Percentiles rank a stretch among this genome's conserved stretches.
phyloP scores from a whole-genome alignment of 164 flowering plant species.

The Umbellularia californica region DNA sequence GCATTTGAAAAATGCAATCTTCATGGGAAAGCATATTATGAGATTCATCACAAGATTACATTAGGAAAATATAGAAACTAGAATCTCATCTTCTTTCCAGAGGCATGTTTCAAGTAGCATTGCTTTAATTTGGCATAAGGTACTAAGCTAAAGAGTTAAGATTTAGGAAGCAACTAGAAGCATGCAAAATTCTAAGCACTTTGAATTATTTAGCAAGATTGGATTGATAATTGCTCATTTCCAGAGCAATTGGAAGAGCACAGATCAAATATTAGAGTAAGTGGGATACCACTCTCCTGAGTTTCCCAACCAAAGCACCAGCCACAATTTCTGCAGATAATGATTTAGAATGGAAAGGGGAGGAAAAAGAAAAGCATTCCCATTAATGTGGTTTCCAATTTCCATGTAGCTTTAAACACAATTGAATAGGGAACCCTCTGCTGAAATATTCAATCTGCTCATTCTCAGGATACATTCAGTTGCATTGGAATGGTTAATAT shows the following conservation, averaged over 20 bases:
- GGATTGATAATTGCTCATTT: neutral
- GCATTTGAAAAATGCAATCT: neutral
- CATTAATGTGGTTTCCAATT: neutral
- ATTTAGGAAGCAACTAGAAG: neutral
- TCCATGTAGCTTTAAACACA: neutral
- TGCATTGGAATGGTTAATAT: neutral
- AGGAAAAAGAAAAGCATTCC: neutral
- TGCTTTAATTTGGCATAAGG: neutral
- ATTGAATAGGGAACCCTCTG: neutral
- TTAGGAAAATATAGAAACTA: neutral
- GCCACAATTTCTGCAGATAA: neutral
- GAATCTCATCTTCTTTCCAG: neutral
- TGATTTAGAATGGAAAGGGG: neutral
- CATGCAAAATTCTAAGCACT: neutral
- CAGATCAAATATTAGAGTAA: neutral
- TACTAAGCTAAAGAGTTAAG: neutral
- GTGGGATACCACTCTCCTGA: neutral
- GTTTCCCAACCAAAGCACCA: neutral
- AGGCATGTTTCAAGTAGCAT: neutral
- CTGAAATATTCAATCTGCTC: neutral
- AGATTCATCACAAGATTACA: neutral
- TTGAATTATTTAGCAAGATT: neutral
- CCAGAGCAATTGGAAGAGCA: neutral
- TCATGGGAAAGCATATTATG: neutral
- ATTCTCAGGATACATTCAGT: neutral